Evolutionary conservation across 1,284 basidiomycete species (phyloP).

Genomic region (Melampsora larici-populina): DNA sequence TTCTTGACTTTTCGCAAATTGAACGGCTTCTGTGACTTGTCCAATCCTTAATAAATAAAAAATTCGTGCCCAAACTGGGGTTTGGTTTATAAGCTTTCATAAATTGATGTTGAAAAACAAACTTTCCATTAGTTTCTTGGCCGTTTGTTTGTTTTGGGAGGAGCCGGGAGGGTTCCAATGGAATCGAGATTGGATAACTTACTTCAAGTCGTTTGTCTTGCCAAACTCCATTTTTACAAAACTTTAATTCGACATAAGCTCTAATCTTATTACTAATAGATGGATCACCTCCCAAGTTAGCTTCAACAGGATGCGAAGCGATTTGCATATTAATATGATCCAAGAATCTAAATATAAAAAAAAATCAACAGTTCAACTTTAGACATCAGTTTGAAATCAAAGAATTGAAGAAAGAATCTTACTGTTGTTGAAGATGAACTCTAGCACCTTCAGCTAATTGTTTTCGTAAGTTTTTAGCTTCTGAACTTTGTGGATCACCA

Average conservation of each 20-base stretch:
- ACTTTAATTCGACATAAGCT: constrained; percentile 74
- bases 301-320: constrained; percentile 77
- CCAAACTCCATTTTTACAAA: constrained; percentile 72
- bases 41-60: constrained; percentile 89
- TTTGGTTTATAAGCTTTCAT: constrained; percentile 70
- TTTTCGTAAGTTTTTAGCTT: constrained; percentile 52
- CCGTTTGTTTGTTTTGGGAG: no score
- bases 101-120: no score
- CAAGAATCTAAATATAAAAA: constrained; percentile 66
- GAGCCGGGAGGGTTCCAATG: background rate
- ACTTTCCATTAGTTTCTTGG: constrained; percentile 17
- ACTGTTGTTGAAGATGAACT: constrained; percentile 63
- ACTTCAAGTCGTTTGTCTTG: constrained; percentile 74
- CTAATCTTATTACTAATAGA: constrained; percentile 83
- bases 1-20: constrained; percentile 70
- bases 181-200: constrained; percentile 45
- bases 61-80: constrained; percentile 86
- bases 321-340: constrained; percentile 78
- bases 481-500: constrained; percentile 55
- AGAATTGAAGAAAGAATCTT: constrained; percentile 46
- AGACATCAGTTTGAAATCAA: constrained; percentile 48
- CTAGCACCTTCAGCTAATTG: constrained; percentile 49
- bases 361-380: background rate
- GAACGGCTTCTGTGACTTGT: constrained; percentile 72
- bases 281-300: constrained; percentile 85